Evolutionary conservation across 805 yeast genomes (phyloP), one percentile per base, ranked within the genome.

Genomic region (Cyberlindnera suaveolens): DNA sequence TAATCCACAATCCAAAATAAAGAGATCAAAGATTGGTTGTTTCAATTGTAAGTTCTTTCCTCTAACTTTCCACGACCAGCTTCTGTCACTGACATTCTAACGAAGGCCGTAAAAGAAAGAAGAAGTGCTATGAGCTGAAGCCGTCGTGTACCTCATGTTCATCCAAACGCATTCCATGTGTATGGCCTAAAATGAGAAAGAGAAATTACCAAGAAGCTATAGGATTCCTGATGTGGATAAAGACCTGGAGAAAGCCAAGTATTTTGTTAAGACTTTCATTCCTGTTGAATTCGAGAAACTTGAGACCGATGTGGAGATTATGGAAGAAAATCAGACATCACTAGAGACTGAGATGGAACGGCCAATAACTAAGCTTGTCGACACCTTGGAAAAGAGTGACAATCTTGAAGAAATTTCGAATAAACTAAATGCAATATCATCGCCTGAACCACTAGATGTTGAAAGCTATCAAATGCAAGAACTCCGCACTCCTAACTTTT

Each of bases 101-200:
- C 10, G 7, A 31, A 31, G 32, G 32, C 16, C 70, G 85, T 37
- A 74, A 72, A 50, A 68, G 84, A 51, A 79, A 80, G 65, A 71
- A 79, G 66, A 79, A 78, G 65, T 79, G 85, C 59, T 82, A 78
- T 51, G 81, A 77, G 51, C 60, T 56, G 15, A 68, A 60, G 41
- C 72, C 73, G 6, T 47, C 52, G 42, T 68, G 73, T 42, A 61
- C 66, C 8, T 70, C 68, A 44, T 75, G 80, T 50, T 41, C 54
- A 10, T 46, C 58, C 3, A 70, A 71, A 47, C 39, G 48, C 10
- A 38, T 55, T 48, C 54, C 29, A 45, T 67, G 51, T 40, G 39
- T 38, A 3, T 52, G 57, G 56, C 58, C 58, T n/a, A 14, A 31
- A 13, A 15, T n/a, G 32, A 14, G 16, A 14, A 31, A 15, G 16